Percentiles rank a stretch among this genome's conserved stretches.
phyloP scores from a whole-genome alignment of 2,329 filamentous ascomycete species.

The Epichloe sibirici region DNA sequence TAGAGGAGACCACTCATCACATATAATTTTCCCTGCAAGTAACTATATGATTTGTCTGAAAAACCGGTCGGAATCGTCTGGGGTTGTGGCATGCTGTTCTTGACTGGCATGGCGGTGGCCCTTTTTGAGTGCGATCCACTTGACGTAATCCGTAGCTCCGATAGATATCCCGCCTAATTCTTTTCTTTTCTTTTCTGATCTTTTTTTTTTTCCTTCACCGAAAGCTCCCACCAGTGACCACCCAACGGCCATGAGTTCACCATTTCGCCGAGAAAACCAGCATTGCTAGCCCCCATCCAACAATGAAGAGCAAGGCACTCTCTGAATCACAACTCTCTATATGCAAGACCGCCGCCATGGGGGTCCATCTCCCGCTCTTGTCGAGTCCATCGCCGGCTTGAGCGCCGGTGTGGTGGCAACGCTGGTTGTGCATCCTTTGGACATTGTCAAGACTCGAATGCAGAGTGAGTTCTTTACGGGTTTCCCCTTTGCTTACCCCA shows the following conservation, averaged over 20 bases:
- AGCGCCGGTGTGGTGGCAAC: slow-evolving; percentile 80
- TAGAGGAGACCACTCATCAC: too few relatives aligned
- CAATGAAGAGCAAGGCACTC: slow-evolving; percentile 14
- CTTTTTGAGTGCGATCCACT: too few relatives aligned
- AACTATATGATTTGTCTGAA: too few relatives aligned
- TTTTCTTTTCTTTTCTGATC: too few relatives aligned
- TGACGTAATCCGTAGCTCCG: too few relatives aligned
- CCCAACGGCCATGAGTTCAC: neutral
- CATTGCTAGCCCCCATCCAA: neutral
- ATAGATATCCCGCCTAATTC: too few relatives aligned
- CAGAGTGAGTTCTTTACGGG: slow-evolving; percentile 49
- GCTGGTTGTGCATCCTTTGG: slow-evolving; percentile 78
- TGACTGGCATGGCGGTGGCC: too few relatives aligned
- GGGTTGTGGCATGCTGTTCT: too few relatives aligned
- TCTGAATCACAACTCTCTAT: slow-evolving; percentile 14
- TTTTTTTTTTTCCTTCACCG: neutral
- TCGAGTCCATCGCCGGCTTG: slow-evolving; percentile 85
- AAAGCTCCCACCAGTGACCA: neutral
- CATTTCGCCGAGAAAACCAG: neutral
- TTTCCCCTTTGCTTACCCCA: neutral
- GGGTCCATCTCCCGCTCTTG: slow-evolving; percentile 60
- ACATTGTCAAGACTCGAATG: slow-evolving; percentile 92
- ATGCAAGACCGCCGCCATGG: slow-evolving; percentile 39
- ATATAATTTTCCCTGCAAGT: too few relatives aligned
- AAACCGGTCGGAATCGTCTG: too few relatives aligned